A percentile compares a stretch with the other conserved stretches of the same genome.
Conservation (phyloP, 768 basidiomycete genomes). For the Russula compacta region DNA sequence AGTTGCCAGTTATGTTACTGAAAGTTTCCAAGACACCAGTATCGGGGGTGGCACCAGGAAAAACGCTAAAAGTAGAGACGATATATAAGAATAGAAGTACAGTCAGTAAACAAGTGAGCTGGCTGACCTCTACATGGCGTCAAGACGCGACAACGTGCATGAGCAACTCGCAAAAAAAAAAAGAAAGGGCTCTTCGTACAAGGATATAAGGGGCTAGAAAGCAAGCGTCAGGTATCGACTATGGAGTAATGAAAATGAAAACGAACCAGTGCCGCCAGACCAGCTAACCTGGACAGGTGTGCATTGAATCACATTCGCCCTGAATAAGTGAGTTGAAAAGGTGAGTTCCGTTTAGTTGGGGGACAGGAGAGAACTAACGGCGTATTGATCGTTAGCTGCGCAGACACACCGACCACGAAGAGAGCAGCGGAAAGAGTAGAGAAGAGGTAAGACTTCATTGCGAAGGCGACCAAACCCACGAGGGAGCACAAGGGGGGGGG, state of each 20-base stretch:
- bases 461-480: conserved; percentile 21
- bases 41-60: conserved; percentile 39
- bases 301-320: conserved; percentile 44
- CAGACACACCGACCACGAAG: conserved; percentile 35
- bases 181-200: conserved; percentile 37
- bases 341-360: neutral
- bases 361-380: conserved; percentile 42
- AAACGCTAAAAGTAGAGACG: conserved; percentile 34
- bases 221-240: conserved; percentile 10
- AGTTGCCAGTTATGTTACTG: conserved; percentile 27
- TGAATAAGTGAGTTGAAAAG: conserved; percentile 23
- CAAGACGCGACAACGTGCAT: neutral
- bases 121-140: conserved; percentile 32
- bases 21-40: conserved; percentile 40
- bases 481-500: conserved; percentile 22
- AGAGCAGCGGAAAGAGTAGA: conserved; percentile 34
- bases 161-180: neutral
- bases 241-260: neutral
- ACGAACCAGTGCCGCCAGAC: conserved; percentile 41
- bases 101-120: neutral
- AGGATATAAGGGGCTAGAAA: conserved; percentile 50
- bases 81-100: neutral
- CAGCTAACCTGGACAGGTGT: conserved; percentile 47
- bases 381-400: conserved; percentile 55
- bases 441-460: conserved; percentile 40